Base-by-base conservation (phyloP, 2,329 filamentous ascomycete genomes). In the Penicillium sp. region DNA sequence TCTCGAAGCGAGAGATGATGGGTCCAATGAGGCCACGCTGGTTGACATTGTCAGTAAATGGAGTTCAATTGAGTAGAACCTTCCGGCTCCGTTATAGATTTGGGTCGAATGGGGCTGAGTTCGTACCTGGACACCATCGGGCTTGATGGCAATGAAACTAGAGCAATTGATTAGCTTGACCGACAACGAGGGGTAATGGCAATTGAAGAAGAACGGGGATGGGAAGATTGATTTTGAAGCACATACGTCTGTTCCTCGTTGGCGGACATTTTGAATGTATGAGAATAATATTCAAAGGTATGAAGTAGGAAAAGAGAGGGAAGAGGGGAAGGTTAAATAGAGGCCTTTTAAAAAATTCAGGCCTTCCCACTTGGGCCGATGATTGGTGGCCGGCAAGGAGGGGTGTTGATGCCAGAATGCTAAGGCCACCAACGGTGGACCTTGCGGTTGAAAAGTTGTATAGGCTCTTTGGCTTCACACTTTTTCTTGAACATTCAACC, bases 121-220 rank as follows among this genome's bases (percentile, higher is more conserved):
- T 51, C 70, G 68, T 87, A 96, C 91, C 88, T 97, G 94, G 82
- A 97, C 94, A 79, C 94, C 94, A 82, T 97, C 94, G 71, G 93
- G 94, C 91, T 99, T 99, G 86, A 99, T 91, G 77, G 94, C 94
- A 86, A 97, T 97, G 90, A 97, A 97, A 83, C 93, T 97, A 73
- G 68, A 59, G 55, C 59, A 67, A 57, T 59, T 57, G 48, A 55
- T 77, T 67, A 75, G 70, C 64, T 66, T 66, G 50, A 60, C 52
- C 57, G 54, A 39, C 16, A 56, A 58, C 53, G 60, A 61, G 60
- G 62, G 63, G 58, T 55, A 56, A 42, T 47, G 39, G 52, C 25
- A 44, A 47, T 39, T 40, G 25, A 52, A 48, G 46, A n/a, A 39
- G 48, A 40, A 53, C 50, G 38, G 25, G 29, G 23, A 42, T 44